Evolutionary conservation across 257 asterid genomes (phyloP).

Genomic region (Scutellaria galericulata): DNA sequence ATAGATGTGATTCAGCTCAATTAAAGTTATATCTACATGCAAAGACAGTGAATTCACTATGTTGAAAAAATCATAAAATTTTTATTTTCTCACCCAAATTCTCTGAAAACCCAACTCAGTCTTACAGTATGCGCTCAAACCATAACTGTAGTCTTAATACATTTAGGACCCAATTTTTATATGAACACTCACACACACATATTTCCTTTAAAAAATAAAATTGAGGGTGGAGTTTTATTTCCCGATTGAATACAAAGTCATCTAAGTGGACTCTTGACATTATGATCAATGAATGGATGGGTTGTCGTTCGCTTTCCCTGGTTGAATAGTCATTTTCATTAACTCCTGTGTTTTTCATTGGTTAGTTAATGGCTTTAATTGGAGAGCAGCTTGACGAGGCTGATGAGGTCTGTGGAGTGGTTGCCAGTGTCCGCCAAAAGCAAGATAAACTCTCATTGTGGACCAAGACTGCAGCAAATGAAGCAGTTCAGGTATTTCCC

Average conservation of each 20-base stretch:
- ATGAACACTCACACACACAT: too few species aligned
- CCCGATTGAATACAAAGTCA: not conserved
- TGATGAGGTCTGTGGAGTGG: conserved; percentile 86
- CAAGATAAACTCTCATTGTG: conserved; percentile 85
- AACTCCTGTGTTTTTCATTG: conserved; percentile 31
- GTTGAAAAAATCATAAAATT: conserved; percentile 19
- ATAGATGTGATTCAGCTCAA: not conserved
- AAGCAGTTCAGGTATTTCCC: conserved; percentile 80
- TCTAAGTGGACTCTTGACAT: not conserved
- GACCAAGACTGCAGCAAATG: conserved; percentile 93
- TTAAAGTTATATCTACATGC: not conserved
- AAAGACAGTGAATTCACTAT: not conserved
- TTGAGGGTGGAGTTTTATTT: not conserved
- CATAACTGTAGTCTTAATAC: not conserved
- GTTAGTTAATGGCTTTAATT: conserved; percentile 72
- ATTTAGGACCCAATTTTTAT: too few species aligned
- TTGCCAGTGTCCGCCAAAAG: conserved; percentile 79
- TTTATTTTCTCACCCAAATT: conserved; percentile 9
- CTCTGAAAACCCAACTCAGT: not conserved
- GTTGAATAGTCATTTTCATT: conserved; percentile 9
- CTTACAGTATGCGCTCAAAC: not conserved
- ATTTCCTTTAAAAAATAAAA: too few species aligned
- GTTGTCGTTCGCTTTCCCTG: not conserved
- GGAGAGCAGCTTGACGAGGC: conserved; percentile 82
- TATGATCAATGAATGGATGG: conserved; percentile 11